Evolutionary conservation across 768 basidiomycete species (phyloP).

Genomic region (Mycena filopes): DNA sequence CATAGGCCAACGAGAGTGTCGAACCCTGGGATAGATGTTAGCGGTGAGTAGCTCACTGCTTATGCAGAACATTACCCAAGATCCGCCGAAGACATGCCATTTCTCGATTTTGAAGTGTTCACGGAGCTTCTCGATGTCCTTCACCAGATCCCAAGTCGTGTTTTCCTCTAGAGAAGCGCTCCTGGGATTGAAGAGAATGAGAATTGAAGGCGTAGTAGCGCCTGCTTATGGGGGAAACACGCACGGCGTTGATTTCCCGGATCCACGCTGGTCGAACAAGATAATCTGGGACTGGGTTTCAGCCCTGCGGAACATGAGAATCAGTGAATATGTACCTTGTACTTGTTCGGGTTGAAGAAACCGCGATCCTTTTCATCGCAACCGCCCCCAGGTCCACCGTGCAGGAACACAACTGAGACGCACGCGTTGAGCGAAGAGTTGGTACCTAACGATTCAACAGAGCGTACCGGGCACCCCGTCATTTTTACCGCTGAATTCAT

Average conservation of each 20-base stretch:
- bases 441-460: neutral
- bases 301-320: neutral
- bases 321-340: conserved; percentile 63
- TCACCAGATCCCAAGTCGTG: conserved; percentile 94
- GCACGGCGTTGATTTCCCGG: conserved; percentile 88
- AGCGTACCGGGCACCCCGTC: conserved; percentile 77
- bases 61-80: conserved; percentile 71
- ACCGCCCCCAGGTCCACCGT: conserved; percentile 89
- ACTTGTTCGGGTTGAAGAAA: conserved; percentile 88
- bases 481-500: conserved; percentile 83
- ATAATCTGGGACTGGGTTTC: conserved; percentile 66
- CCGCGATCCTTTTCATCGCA: conserved; percentile 67
- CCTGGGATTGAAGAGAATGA: conserved; percentile 48
- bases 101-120: conserved; percentile 80
- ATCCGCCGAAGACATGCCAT: conserved; percentile 97
- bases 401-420: conserved; percentile 76
- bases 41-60: neutral
- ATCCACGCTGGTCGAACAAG: conserved; percentile 90
- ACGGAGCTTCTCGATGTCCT: conserved; percentile 87
- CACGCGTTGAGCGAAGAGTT: neutral
- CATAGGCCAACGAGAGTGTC: conserved; percentile 86
- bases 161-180: conserved; percentile 84
- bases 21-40: conserved; percentile 66
- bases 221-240: too few species aligned
- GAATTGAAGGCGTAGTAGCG: too few species aligned